Conservation (phyloP, 331 rosid genomes). For the Spiraea crenata region DNA sequence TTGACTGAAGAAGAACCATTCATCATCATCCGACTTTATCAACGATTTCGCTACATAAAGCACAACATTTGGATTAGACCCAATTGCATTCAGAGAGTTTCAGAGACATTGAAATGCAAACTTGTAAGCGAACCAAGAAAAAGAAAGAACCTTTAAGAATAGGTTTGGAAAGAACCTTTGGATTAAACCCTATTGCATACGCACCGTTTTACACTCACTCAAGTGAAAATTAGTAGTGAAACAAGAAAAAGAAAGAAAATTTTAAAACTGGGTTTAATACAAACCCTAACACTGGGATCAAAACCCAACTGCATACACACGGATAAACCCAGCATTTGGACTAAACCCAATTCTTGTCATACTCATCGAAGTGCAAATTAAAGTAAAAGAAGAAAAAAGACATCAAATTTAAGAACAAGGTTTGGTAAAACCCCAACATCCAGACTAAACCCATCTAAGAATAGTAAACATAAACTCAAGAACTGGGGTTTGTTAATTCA, state of each 20-base stretch:
- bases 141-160: neutral
- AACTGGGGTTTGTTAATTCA: neutral
- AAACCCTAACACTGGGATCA: too few relatives aligned
- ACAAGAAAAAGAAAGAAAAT: neutral
- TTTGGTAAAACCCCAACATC: too few relatives aligned
- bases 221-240: neutral
- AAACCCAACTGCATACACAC: too few relatives aligned
- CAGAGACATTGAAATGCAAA: neutral
- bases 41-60: slow-evolving; percentile 21
- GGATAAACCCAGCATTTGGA: too few relatives aligned
- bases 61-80: neutral
- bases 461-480: neutral
- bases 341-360: too few relatives aligned
- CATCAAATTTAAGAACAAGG: too few relatives aligned
- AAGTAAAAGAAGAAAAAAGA: too few relatives aligned
- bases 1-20: slow-evolving; percentile 55
- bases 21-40: slow-evolving; percentile 31
- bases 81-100: neutral
- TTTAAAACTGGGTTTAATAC: neutral
- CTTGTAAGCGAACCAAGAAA: neutral
- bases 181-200: neutral
- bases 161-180: neutral
- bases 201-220: neutral
- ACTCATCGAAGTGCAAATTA: too few relatives aligned
- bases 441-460: too few relatives aligned